Base-by-base conservation (phyloP, 441 rosid genomes). In the Metrosideros polymorpha region DNA sequence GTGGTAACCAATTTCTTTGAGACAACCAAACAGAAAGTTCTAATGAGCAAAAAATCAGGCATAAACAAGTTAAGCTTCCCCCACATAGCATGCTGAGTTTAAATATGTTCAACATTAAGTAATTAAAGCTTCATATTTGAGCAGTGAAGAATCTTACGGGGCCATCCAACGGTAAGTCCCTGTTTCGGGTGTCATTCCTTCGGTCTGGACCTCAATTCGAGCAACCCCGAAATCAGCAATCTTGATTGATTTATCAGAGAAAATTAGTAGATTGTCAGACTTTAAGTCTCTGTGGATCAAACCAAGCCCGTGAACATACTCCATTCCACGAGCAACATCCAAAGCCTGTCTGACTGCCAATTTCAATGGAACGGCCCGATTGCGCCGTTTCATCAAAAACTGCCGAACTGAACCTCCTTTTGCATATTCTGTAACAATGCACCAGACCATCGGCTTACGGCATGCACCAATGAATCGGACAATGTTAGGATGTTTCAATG, bases 151-250 rank as follows among this genome's bases (percentile, higher is more conserved):
- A 84, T 92, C 99, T 96, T 95, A 96, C 99, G 99, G 99, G 83
- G 99, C 99, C 99, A 97, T 97, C 99, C 99, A 97, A 55, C 99
- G 98, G 89, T 97, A 97, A 25, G 99, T 97, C 85, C 99, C 99
- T 10, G 99, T 97, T 93, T 96, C 99, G 3, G 99, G 99, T 32
- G 99, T 97, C 99, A 97, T 97, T 83, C 99, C 99, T 92, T 97
- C 99, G 3, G 98, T 95, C 92, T 97, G 99, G 90, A 97, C 99
- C 91, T 97, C 99, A 85, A 97, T 97, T 59, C 99, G 92, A 30
- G 99, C 99, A 53, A 97, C 99, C 57, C 99, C 99, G 92, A 96
- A 97, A 92, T 97, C 99, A 89, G 99, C 99, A 91, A 97, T 95
- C 88, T 96, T 97, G 86, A 97, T 97, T 27, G 99, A 94, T 89